Percentiles rank a stretch among this genome's conserved stretches.
These are phyloP conservation scores for Sphaceloma murrayae DNA, from an alignment of 2,329 filamentous ascomycete species.

Conservation along the genomic window DNA sequence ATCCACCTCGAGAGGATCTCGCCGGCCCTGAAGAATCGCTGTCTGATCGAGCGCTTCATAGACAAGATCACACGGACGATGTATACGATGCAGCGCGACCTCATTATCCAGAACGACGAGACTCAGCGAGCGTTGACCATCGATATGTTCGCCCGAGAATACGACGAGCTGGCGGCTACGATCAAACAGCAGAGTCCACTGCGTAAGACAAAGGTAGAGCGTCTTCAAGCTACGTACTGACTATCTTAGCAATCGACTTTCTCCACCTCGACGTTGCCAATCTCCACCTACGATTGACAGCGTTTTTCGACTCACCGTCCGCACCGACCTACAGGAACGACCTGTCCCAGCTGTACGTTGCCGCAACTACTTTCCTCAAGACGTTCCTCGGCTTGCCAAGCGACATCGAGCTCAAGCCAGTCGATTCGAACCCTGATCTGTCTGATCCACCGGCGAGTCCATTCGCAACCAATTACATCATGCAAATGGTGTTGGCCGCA, in stretches of 20 bases:
- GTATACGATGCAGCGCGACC: slow-evolving; percentile 67
- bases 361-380: slow-evolving; percentile 60
- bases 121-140: slow-evolving; percentile 30
- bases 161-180: slow-evolving; percentile 31
- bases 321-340: slow-evolving; percentile 64
- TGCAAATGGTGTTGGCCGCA: slow-evolving; percentile 77
- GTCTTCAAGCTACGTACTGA: no score
- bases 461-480: slow-evolving; percentile 66
- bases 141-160: slow-evolving; percentile 30
- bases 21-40: slow-evolving; percentile 55
- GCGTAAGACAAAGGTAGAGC: no score
- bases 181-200: slow-evolving; percentile 24
- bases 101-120: slow-evolving; percentile 44
- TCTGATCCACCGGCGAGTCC: slow-evolving; percentile 29
- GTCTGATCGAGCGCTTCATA: slow-evolving; percentile 64
- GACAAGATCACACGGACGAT: slow-evolving; percentile 71
- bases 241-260: slow-evolving; percentile 34
- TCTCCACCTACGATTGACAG: slow-evolving; percentile 66
- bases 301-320: slow-evolving; percentile 69
- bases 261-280: slow-evolving; percentile 64
- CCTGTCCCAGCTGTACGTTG: slow-evolving; percentile 64
- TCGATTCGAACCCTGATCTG: slow-evolving; percentile 10
- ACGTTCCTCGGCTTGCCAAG: slow-evolving; percentile 52
- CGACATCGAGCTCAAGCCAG: slow-evolving; percentile 21
- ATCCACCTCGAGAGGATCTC: slow-evolving; percentile 56